Conservation (phyloP, 495 filamentous ascomycete species). For the Podospora appendiculata region DNA sequence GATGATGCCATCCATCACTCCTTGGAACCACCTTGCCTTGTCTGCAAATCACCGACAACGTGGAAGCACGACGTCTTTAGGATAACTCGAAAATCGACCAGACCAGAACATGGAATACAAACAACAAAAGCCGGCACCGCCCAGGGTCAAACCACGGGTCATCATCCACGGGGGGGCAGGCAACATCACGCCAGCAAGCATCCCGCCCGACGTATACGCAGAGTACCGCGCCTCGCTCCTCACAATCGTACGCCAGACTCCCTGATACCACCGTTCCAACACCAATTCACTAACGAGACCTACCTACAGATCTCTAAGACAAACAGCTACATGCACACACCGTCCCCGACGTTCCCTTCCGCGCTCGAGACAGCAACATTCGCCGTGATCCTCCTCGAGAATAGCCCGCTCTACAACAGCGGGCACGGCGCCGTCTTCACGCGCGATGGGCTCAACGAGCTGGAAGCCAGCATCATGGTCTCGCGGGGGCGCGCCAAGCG, state of each 20-base stretch:
- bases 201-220: constrained; percentile 53
- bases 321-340: constrained; percentile 29
- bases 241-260: constrained; percentile 35
- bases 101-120: constrained; percentile 2
- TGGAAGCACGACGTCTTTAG: no score
- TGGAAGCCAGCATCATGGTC: constrained; percentile 90
- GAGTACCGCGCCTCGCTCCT: constrained; percentile 58
- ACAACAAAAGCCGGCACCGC: constrained; percentile 1
- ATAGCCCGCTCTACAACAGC: constrained; percentile 78
- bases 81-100: no score
- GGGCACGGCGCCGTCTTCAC: constrained; percentile 85
- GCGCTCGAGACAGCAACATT: constrained; percentile 68
- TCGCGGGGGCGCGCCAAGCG: constrained; percentile 64
- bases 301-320: constrained; percentile 22
- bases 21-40: no score
- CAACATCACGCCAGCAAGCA: constrained; percentile 60
- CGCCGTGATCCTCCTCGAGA: constrained; percentile 71
- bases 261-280: background rate
- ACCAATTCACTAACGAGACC: background rate
- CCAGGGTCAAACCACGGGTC: constrained; percentile 49
- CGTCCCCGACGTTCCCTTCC: constrained; percentile 20
- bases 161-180: constrained; percentile 90
- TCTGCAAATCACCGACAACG: no score
- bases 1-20: no score
- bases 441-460: constrained; percentile 69